Conservation (phyloP, 192 early-diverging fungal species). For the Borealophlyctis nickersoniae region DNA sequence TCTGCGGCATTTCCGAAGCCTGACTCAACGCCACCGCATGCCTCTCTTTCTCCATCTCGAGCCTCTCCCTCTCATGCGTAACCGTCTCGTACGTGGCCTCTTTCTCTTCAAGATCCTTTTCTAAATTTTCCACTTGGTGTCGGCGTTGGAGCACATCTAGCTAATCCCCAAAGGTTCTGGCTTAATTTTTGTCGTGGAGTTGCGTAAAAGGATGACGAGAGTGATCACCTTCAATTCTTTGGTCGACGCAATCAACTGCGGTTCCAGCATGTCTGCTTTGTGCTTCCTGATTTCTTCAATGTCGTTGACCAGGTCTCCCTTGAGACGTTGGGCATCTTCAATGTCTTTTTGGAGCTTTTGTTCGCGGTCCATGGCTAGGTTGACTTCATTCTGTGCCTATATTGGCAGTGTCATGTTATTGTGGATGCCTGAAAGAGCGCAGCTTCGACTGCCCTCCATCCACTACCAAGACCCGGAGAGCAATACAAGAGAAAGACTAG, state of each 20-base stretch:
- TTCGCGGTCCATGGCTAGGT: slow-evolving; percentile 50
- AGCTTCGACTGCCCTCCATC: no score
- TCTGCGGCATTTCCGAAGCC: slow-evolving; percentile 57
- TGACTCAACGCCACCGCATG: slow-evolving; percentile 49
- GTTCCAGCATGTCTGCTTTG: slow-evolving; percentile 66
- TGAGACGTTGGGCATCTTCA: slow-evolving; percentile 42
- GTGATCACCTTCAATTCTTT: slow-evolving; percentile 62
- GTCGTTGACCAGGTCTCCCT: slow-evolving; percentile 41
- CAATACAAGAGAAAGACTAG: background rate
- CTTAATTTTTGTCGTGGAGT: background rate
- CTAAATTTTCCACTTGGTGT: slow-evolving; percentile 61
- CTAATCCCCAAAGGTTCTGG: slow-evolving; percentile 30
- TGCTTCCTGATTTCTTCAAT: slow-evolving; percentile 64
- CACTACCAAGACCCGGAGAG: no score
- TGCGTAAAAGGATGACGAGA: slow-evolving; percentile 8
- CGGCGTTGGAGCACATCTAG: slow-evolving; percentile 56
- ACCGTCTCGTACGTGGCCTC: slow-evolving; percentile 52
- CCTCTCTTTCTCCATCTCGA: slow-evolving; percentile 56
- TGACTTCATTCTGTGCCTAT: slow-evolving; percentile 60
- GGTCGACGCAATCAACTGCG: slow-evolving; percentile 56
- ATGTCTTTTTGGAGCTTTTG: slow-evolving; percentile 49
- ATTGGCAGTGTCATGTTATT: no score
- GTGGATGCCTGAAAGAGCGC: no score
- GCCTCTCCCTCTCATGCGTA: slow-evolving; percentile 50
- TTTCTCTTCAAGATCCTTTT: slow-evolving; percentile 66